phyloP scores from a whole-genome alignment of 148 eudicot species.

The Drosera capensis region DNA sequence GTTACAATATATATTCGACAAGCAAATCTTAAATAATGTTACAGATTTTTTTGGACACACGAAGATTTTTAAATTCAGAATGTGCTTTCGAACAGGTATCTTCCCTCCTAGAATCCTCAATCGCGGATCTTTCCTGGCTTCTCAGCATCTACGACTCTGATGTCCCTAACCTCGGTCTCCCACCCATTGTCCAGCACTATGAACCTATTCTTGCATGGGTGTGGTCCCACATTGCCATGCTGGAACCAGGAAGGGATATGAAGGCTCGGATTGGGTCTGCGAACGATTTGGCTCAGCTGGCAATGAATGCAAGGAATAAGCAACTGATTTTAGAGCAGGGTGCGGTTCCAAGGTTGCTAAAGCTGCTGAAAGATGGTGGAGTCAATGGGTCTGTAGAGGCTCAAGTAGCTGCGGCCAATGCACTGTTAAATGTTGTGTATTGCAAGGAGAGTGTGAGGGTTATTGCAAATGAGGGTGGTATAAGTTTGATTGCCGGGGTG shows the following conservation, averaged over 20 bases:
- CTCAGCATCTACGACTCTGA: conserved; percentile 30
- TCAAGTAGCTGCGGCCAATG: conserved; percentile 47
- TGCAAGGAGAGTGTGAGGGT: conserved; percentile 22
- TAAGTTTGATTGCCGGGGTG: conserved; percentile 36
- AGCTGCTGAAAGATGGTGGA: conserved; percentile 48
- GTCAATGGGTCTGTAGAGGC: conserved; percentile 42
- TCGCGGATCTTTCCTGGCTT: conserved; percentile 52
- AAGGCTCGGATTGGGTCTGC: conserved; percentile 42
- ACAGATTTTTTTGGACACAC: too few species aligned
- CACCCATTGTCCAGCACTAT: conserved; percentile 46
- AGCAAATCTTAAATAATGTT: too few species aligned
- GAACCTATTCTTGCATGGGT: conserved; percentile 69
- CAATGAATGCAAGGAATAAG: conserved; percentile 36
- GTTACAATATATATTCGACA: too few species aligned
- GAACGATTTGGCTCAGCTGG: conserved; percentile 29
- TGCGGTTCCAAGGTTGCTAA: conserved; percentile 42
- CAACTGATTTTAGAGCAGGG: conserved; percentile 62
- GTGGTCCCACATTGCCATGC: conserved; percentile 56
- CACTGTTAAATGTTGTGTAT: conserved; percentile 36
- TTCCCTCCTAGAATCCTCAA: conserved; percentile 40
- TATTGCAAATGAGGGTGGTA: conserved; percentile 25
- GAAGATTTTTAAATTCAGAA: too few species aligned
- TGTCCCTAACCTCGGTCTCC: conserved; percentile 25
- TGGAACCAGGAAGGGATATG: conserved; percentile 35
- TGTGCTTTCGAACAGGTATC: too few species aligned